phyloP scores from a whole-genome alignment of 169 alveolate species.

The Plasmodium knowlesi region DNA sequence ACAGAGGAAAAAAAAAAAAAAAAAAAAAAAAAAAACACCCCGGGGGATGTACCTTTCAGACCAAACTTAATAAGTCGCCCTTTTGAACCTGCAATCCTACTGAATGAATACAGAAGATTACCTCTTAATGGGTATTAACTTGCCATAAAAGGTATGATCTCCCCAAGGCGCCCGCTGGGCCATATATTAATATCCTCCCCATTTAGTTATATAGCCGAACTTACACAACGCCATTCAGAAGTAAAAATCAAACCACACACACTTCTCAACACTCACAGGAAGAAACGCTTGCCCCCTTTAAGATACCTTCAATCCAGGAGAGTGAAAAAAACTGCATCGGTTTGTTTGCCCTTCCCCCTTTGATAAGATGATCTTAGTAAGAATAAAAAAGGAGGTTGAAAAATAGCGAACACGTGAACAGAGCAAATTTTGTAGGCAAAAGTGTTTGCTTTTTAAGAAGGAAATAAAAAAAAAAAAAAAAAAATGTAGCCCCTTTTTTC shows the following conservation, averaged over 20 bases:
- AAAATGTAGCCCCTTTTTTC: neutral
- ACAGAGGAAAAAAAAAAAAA: neutral
- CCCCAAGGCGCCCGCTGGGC: neutral
- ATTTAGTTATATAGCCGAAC: neutral
- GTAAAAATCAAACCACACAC: neutral
- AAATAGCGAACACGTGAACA: neutral
- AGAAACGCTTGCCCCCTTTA: neutral
- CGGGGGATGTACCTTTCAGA: neutral
- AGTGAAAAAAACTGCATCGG: neutral
- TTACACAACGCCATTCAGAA: neutral
- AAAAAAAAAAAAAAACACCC: neutral
- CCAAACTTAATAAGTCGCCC: neutral
- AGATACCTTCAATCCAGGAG: neutral
- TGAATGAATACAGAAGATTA: neutral
- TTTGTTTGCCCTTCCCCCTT: neutral
- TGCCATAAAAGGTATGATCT: neutral
- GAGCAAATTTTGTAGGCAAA: neutral
- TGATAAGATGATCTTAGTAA: conserved; percentile 5
- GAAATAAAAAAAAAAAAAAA: neutral
- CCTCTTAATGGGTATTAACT: neutral
- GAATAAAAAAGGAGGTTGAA: neutral
- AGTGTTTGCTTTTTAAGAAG: neutral
- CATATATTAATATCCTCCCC: neutral
- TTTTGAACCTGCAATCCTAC: neutral
- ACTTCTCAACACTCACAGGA: neutral